A percentile compares a stretch with the other conserved stretches of the same genome.
These are phyloP conservation scores for Carex parvula DNA, from an alignment of 176 grass and related monocot species.

Conservation along the genomic window DNA sequence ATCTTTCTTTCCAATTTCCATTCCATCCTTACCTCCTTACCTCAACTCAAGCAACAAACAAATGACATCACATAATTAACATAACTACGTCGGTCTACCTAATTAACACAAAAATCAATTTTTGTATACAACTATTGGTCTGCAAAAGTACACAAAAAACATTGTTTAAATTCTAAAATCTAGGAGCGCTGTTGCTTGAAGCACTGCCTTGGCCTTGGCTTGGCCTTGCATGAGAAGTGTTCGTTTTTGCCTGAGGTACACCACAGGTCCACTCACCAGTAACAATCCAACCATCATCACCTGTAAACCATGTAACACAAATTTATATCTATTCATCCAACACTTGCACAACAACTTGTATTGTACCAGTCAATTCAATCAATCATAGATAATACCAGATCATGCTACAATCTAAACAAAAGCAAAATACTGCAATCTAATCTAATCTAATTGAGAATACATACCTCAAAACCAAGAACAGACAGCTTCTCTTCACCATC, in stretches of 20 bases:
- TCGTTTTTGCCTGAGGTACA: conserved; percentile 58
- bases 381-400: no score
- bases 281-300: conserved; percentile 75
- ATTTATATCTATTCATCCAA: no score
- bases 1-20: no score
- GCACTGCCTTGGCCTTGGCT: conserved; percentile 53
- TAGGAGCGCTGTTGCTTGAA: conserved; percentile 50
- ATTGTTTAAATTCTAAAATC: conserved; percentile 40
- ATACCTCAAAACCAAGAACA: conserved; percentile 94
- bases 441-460: no score
- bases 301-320: conserved; percentile 32
- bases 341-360: no score
- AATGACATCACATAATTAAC: background rate
- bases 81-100: background rate
- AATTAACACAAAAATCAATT: background rate
- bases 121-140: background rate
- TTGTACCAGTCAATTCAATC: no score
- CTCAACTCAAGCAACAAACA: no score
- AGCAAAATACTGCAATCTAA: no score
- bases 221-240: conserved; percentile 51
- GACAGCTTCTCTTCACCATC: conserved; percentile 75
- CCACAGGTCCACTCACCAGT: conserved; percentile 67
- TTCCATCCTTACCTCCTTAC: no score
- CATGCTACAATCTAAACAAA: no score
- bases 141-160: background rate